Percentiles rank a stretch among this genome's conserved stretches.
Conservation (phyloP, 768 basidiomycete species). For the Coprinellus micaceus region DNA sequence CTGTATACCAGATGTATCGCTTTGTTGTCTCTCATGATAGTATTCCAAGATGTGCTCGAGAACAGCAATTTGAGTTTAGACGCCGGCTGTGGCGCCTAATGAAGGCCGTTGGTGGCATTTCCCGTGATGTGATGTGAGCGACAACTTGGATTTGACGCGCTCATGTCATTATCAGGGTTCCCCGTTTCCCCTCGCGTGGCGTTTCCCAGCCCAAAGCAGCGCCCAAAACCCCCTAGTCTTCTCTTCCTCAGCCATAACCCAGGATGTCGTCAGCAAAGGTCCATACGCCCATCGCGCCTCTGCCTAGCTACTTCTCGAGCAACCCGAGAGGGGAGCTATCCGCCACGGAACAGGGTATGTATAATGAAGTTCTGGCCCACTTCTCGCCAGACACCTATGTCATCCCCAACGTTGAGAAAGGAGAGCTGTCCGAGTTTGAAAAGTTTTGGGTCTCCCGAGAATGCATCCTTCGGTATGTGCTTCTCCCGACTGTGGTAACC, state of each 20-base stretch:
- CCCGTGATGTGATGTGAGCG: too few relatives aligned
- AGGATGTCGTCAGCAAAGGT: constrained; percentile 20
- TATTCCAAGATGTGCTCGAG: too few relatives aligned
- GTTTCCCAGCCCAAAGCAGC: too few relatives aligned
- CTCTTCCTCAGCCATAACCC: neutral
- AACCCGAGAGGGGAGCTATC: constrained; percentile 32
- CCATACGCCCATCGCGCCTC: constrained; percentile 26
- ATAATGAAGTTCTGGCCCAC: constrained; percentile 49
- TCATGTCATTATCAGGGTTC: too few relatives aligned
- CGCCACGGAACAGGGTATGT: constrained; percentile 40
- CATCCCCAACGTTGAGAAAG: constrained; percentile 42
- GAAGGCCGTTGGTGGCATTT: too few relatives aligned
- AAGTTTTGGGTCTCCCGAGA: constrained; percentile 75
- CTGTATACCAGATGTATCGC: neutral
- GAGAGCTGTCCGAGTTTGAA: constrained; percentile 53
- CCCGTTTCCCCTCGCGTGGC: too few relatives aligned
- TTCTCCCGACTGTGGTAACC: neutral
- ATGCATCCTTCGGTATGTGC: constrained; percentile 54
- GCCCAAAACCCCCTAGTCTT: too few relatives aligned
- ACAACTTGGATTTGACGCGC: too few relatives aligned
- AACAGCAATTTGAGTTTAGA: too few relatives aligned
- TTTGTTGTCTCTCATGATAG: too few relatives aligned
- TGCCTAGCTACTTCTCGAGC: constrained; percentile 17
- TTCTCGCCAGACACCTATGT: constrained; percentile 48
- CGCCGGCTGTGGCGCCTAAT: too few relatives aligned